phyloP scores from a whole-genome alignment of 331 rosid species.

The Malus hybrid region DNA sequence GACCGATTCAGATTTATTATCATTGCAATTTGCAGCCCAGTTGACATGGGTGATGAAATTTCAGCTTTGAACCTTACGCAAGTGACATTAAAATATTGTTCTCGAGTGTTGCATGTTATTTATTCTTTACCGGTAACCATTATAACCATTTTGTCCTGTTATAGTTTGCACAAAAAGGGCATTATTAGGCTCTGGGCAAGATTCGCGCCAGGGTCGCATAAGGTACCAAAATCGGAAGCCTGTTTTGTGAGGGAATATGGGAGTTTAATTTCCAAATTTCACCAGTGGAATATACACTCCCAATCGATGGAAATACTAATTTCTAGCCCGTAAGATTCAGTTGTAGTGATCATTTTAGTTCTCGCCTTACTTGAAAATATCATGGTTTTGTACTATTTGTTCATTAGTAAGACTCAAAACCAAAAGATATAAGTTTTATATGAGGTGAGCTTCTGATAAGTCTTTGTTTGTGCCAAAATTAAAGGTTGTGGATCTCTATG shows the following conservation, averaged over 20 bases:
- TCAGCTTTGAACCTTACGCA: conserved; percentile 75
- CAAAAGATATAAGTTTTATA: too few relatives aligned
- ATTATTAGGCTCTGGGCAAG: conserved; percentile 83
- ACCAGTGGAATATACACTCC: too few relatives aligned
- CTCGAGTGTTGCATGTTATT: neutral
- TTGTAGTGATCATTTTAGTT: too few relatives aligned
- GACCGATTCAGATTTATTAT: conserved; percentile 7
- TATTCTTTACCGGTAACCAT: conserved; percentile 15
- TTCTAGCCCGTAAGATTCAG: too few relatives aligned
- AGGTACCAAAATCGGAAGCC: conserved; percentile 56
- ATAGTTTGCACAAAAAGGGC: conserved; percentile 78
- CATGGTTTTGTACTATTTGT: too few relatives aligned
- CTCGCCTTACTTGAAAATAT: too few relatives aligned
- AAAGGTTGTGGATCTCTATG: conserved; percentile 90
- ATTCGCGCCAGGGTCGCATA: conserved; percentile 71
- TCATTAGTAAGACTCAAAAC: too few relatives aligned
- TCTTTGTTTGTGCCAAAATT: conserved; percentile 19
- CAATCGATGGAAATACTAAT: too few relatives aligned
- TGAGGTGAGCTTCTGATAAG: neutral
- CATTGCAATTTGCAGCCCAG: conserved; percentile 60
- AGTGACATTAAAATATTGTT: conserved; percentile 33
- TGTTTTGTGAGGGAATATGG: neutral
- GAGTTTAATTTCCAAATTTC: neutral
- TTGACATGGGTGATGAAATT: conserved; percentile 75
- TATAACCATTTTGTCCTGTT: neutral